Conservation (phyloP, 2,329 filamentous ascomycete genomes). For the Lizonia empirigonia region DNA sequence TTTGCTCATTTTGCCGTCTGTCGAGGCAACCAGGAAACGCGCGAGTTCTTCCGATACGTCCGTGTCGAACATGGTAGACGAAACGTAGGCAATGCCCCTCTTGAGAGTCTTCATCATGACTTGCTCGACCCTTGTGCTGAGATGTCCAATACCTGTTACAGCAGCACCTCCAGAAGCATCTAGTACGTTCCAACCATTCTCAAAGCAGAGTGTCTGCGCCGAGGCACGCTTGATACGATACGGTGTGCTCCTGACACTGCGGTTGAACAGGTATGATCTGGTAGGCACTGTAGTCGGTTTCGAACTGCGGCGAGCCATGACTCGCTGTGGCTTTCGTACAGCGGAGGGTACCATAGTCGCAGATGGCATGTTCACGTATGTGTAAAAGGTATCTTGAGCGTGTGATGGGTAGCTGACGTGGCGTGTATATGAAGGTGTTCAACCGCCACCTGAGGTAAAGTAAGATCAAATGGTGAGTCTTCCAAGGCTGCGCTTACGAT, state of each 20-base stretch:
- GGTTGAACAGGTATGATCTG: conserved; percentile 53
- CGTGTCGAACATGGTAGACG: conserved; percentile 64
- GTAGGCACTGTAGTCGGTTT: neutral
- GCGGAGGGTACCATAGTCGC: conserved; percentile 10
- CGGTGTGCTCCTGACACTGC: conserved; percentile 56
- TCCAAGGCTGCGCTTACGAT: neutral
- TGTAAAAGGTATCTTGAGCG: neutral
- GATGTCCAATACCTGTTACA: conserved; percentile 73
- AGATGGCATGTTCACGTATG: conserved; percentile 2
- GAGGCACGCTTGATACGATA: conserved; percentile 54
- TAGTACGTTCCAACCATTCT: conserved; percentile 61
- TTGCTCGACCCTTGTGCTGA: conserved; percentile 63
- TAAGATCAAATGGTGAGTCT: neutral
- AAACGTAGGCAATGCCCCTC: conserved; percentile 61
- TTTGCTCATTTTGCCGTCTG: conserved; percentile 59
- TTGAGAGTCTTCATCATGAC: conserved; percentile 66
- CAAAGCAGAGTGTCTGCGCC: conserved; percentile 59
- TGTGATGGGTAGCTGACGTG: neutral
- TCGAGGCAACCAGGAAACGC: conserved; percentile 56
- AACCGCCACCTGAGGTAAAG: neutral
- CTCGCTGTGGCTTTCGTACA: conserved; percentile 13
- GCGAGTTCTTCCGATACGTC: conserved; percentile 60
- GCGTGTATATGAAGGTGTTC: neutral
- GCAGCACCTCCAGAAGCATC: conserved; percentile 77
- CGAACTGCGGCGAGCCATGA: conserved; percentile 11